Percentiles rank a stretch among this genome's conserved stretches.
Conservation (phyloP, 306 rosid species). For the Lupinus albus region DNA sequence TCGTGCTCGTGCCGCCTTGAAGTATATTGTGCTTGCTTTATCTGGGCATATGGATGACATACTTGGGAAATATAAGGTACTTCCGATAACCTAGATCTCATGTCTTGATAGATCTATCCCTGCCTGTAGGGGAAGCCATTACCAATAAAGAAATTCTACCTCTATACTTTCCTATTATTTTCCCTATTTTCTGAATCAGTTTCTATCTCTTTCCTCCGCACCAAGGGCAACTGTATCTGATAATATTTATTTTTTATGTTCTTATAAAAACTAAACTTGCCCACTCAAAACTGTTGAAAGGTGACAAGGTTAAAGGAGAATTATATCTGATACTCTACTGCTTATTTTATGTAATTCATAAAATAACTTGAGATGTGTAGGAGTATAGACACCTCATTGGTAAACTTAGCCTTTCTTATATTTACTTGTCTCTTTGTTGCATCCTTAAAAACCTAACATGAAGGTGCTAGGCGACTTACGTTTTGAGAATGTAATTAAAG, state of each 20-base stretch:
- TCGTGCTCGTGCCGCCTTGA: slow-evolving; percentile 82
- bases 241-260: too few species aligned
- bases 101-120: too few species aligned
- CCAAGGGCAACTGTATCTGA: not conserved
- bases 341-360: too few species aligned
- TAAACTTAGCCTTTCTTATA: not conserved
- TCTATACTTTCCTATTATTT: too few species aligned
- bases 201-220: not conserved
- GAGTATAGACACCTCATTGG: not conserved
- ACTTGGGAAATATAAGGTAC: slow-evolving; percentile 85
- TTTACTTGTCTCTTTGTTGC: slow-evolving; percentile 21
- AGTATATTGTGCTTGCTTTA: slow-evolving; percentile 82
- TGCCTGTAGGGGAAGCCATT: too few species aligned
- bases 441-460: not conserved
- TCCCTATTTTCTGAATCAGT: too few species aligned
- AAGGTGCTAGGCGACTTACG: not conserved
- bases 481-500: not conserved
- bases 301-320: not conserved
- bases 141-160: too few species aligned
- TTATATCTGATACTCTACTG: too few species aligned
- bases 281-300: not conserved
- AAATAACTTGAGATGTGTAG: slow-evolving; percentile 7
- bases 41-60: slow-evolving; percentile 91
- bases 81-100: slow-evolving; percentile 1
- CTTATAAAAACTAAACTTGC: not conserved